Conservation (phyloP, 108 stramenopile genomes). For the Parietichytrium sp. region DNA sequence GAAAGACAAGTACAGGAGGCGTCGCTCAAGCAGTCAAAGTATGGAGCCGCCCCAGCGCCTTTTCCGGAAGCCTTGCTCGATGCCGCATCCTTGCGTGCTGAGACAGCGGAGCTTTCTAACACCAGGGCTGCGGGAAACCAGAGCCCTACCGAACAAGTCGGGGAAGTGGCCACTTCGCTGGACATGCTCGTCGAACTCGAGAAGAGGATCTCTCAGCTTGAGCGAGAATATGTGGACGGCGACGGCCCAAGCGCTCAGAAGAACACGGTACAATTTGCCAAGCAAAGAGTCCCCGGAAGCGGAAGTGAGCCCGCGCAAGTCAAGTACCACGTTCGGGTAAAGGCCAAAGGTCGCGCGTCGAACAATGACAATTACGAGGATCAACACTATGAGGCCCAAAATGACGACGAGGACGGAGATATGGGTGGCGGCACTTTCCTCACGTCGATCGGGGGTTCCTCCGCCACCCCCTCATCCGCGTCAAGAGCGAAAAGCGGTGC, state of each 20-base stretch:
- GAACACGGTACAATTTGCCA: neutral
- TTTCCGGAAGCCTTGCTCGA: neutral
- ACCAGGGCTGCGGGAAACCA: neutral
- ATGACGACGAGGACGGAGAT: too few relatives aligned
- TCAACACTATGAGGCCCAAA: too few relatives aligned
- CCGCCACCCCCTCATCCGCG: too few relatives aligned
- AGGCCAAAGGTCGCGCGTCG: neutral
- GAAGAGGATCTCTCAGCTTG: constrained; percentile 54
- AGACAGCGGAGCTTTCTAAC: neutral
- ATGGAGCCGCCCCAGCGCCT: neutral
- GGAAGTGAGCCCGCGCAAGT: neutral
- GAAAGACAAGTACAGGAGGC: neutral
- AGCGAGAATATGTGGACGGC: constrained; percentile 32
- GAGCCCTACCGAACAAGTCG: neutral
- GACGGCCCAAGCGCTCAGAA: neutral
- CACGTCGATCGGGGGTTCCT: too few relatives aligned
- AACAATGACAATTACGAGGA: constrained; percentile 38
- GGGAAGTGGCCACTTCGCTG: constrained; percentile 53
- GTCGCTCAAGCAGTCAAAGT: neutral
- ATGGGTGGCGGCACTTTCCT: too few relatives aligned
- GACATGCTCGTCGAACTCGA: constrained; percentile 62
- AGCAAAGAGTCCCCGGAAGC: neutral
- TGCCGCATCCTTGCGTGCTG: neutral
- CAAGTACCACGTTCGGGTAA: neutral
- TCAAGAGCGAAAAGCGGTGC: too few relatives aligned